Base-by-base conservation (phyloP, 371 early-diverging fungal genomes). In the Haplosporangium sp. region DNA sequence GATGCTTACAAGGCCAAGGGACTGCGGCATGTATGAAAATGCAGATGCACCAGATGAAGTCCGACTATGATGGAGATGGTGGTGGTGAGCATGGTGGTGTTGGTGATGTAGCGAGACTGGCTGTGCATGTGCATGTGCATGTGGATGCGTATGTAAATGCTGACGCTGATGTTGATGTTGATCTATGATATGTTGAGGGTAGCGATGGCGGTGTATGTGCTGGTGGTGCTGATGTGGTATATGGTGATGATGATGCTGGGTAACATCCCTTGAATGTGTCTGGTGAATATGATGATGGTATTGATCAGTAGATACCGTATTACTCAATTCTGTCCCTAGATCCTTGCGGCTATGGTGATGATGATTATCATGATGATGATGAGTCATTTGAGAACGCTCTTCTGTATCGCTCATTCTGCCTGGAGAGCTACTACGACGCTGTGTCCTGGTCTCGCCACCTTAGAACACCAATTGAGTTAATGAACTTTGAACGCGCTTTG, bases 71-170 rank as follows among this genome's bases (percentile, higher is more conserved):
- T 74, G 81, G 11, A 67, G 38, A 40, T 72, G 76, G 52, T 81
- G 75, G 15, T 75, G 82, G 42, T 75, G 82, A 7, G 60, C 66
- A 37, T 77, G 78, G 42, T 72, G 76, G 27, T 75, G 75, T 42
- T 67, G 73, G 17, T 64, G 71, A 48, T 70, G 68, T 10, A 63
- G 62, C 4, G 34, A 11, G 8, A 9, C 4, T n/a, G 56, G 48
- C 27, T 69, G 69, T 19, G 64, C 61, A 50, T 61, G 65, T 17
- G 27, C 17, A 20, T 65, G 69, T 3, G 45, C 63, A 35, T 39
- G 47, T 13, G 42, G 69, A 48, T 69, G 69, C 34, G 61, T 55
- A 15, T 72, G 72, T n/a, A 45, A 17, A 60, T 65, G 67, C 35
- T 39, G 20, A 45, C 15, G 58, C 7, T 47, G 59, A 34, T 62